Percentiles rank a stretch among this genome's conserved stretches.
Conservation (phyloP, 495 filamentous ascomycete genomes). For the Lophiostoma macrostomum region DNA sequence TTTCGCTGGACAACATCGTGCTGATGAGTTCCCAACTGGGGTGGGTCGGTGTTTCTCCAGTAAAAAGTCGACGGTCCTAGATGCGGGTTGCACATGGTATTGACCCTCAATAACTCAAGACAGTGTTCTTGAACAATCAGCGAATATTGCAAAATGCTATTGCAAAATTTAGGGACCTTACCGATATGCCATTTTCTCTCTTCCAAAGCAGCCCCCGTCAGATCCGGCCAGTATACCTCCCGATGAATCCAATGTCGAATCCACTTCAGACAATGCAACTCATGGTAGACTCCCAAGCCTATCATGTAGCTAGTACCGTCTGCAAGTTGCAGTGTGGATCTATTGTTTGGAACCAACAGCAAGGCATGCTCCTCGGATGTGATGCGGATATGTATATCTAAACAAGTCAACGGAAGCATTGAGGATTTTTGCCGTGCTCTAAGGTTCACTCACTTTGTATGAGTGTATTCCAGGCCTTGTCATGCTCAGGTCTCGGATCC, state of each 20-base stretch:
- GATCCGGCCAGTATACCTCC: constrained; percentile 7
- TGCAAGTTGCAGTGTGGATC: not conserved
- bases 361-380: not conserved
- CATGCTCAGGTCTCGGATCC: constrained; percentile 2
- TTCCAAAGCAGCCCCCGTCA: not conserved
- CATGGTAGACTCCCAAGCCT: constrained; percentile 6
- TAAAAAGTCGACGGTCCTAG: constrained; percentile 7
- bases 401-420: no score
- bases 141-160: not conserved
- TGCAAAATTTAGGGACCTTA: not conserved
- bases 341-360: no score
- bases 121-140: constrained; percentile 5
- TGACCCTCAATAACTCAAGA: not conserved
- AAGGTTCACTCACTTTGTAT: no score
- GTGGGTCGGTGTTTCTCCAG: not conserved
- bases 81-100: constrained; percentile 5
- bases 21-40: not conserved
- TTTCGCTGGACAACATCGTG: not conserved
- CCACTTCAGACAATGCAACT: constrained; percentile 19
- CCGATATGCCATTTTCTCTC: constrained; percentile 14
- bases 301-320: constrained; percentile 3
- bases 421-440: no score
- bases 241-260: constrained; percentile 14
- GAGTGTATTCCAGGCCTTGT: constrained; percentile 5
- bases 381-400: constrained; percentile 8